Conservation (phyloP, 2,329 filamentous ascomycete genomes). For the Paradendryphiella salina region DNA sequence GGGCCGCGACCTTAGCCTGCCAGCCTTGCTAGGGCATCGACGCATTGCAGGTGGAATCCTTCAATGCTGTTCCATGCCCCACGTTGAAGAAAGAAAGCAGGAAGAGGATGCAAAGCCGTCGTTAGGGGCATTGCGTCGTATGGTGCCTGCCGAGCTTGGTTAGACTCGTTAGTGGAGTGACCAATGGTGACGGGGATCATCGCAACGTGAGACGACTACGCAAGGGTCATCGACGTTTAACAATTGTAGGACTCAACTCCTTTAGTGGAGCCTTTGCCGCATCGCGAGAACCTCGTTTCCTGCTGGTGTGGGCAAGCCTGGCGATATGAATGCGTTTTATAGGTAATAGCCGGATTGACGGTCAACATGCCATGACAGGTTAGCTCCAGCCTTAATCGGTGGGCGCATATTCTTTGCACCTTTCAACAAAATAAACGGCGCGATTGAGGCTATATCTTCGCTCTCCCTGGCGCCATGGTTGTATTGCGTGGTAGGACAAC, state of each 20-base stretch:
- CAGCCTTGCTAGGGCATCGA: not conserved
- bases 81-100: constrained; percentile 2
- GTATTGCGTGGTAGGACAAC: no score
- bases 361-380: no score
- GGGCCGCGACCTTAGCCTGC: not conserved
- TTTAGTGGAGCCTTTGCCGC: not conserved
- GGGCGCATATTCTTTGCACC: no score
- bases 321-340: no score
- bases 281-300: not conserved
- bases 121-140: constrained; percentile 1
- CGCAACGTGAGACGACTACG: constrained; percentile 27
- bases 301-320: not conserved
- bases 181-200: constrained; percentile 19
- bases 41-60: not conserved
- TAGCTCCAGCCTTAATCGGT: no score
- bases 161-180: not conserved
- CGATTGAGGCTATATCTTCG: no score
- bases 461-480: no score
- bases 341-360: no score
- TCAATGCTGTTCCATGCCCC: not conserved
- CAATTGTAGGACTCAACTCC: not conserved
- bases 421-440: no score
- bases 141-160: constrained; percentile 19
- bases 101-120: not conserved
- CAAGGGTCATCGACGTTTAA: not conserved